Conservation (phyloP, 1,284 basidiomycete species). For the Retiboletus flavoniger region DNA sequence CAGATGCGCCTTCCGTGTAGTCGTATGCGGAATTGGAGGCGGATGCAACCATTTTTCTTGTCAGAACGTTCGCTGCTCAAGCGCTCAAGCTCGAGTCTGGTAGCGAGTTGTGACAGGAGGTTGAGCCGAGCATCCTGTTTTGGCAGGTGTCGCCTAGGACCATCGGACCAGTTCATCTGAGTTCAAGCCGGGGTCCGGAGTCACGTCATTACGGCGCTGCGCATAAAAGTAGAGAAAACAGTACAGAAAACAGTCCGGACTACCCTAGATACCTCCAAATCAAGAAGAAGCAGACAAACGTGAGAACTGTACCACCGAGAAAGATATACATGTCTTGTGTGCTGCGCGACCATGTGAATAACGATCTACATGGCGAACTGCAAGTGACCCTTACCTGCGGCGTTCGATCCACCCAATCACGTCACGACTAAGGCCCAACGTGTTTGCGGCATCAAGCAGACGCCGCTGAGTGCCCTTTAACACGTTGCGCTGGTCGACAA, state of each 20-base stretch:
- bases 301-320: slow-evolving; percentile 77
- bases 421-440: slow-evolving; percentile 84
- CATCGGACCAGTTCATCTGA: not conserved
- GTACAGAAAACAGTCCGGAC: slow-evolving; percentile 19
- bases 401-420: slow-evolving; percentile 95
- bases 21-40: slow-evolving; percentile 42
- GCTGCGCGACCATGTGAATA: slow-evolving; percentile 42
- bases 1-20: slow-evolving; percentile 82
- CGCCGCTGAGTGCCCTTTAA: slow-evolving; percentile 87
- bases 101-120: not conserved
- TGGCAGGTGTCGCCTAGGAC: slow-evolving; percentile 8
- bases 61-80: not conserved
- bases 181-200: not conserved
- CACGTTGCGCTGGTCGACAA: slow-evolving; percentile 88
- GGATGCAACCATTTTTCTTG: slow-evolving; percentile 12
- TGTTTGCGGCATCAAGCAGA: slow-evolving; percentile 87
- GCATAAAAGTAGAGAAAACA: not conserved
- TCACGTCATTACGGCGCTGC: not conserved
- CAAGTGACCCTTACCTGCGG: slow-evolving; percentile 57
- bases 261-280: slow-evolving; percentile 89
- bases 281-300: slow-evolving; percentile 86
- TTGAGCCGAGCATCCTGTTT: slow-evolving; percentile 9
- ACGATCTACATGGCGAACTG: not conserved
- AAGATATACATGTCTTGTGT: slow-evolving; percentile 95
- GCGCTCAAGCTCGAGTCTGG: no score